phyloP scores from a whole-genome alignment of 2,329 filamentous ascomycete species.

The Ophiocordyceps robertsii region DNA sequence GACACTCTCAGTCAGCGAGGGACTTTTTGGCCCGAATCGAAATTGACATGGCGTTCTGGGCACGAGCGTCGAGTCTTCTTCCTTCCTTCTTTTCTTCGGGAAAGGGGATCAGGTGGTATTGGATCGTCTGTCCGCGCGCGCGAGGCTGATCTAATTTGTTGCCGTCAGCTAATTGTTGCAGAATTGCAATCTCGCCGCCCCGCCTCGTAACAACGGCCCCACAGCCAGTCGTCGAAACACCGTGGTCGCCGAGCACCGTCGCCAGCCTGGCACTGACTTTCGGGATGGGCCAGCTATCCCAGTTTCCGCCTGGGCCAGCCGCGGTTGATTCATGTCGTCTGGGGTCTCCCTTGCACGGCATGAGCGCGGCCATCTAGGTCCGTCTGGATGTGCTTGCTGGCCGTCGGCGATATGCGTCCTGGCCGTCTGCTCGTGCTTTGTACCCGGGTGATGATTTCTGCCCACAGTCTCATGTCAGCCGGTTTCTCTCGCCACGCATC shows the following conservation, averaged over 20 bases:
- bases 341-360: conserved; percentile 1
- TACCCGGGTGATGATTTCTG: no score
- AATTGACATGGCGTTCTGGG: no score
- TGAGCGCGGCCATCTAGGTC: neutral
- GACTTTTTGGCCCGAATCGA: no score
- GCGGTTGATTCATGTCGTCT: conserved; percentile 2
- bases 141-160: neutral
- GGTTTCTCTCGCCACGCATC: no score
- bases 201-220: neutral
- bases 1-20: no score
- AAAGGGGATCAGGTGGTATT: no score
- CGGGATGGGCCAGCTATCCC: neutral
- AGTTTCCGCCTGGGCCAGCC: neutral
- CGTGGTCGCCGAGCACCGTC: neutral
- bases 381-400: no score
- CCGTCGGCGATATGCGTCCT: no score
- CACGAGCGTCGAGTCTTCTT: no score
- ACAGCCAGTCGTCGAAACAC: neutral
- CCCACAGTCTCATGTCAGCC: no score
- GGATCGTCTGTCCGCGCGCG: neutral
- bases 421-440: no score
- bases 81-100: no score
- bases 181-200: neutral
- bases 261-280: neutral
- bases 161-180: neutral